Percentiles rank a stretch among this genome's conserved stretches.
Conservation (phyloP, 169 alveolate genomes). For the Plasmodium knowlesi region DNA sequence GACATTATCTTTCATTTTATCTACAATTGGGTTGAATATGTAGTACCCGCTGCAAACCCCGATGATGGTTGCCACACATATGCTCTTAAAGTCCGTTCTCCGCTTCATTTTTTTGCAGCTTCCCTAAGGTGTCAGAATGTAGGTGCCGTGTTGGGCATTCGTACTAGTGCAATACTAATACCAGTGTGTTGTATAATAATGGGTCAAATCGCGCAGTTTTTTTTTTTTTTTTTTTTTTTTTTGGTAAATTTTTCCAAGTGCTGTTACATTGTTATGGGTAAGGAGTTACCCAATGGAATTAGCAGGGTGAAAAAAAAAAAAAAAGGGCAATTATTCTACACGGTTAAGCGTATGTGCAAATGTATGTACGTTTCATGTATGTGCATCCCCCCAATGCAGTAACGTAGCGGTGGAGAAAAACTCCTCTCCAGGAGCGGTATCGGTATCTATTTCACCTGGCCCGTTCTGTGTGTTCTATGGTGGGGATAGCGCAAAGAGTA, state of each 20-base stretch:
- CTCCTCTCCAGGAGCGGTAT: neutral
- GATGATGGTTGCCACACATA: constrained; percentile 54
- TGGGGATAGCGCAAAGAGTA: neutral
- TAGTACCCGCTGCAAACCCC: constrained; percentile 69
- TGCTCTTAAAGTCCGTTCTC: constrained; percentile 49
- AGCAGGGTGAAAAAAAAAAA: neutral
- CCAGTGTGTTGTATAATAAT: neutral
- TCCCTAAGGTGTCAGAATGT: neutral
- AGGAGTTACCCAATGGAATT: neutral
- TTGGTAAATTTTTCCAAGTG: neutral
- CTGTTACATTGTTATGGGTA: neutral
- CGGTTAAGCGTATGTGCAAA: neutral
- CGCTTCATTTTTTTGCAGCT: constrained; percentile 45
- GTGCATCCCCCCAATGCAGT: neutral
- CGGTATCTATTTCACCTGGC: neutral
- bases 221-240: neutral
- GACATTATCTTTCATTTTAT: constrained; percentile 63
- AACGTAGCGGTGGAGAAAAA: neutral
- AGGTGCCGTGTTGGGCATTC: neutral
- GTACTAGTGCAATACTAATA: neutral
- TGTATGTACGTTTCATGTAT: neutral
- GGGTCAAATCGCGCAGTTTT: neutral
- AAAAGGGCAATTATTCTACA: neutral
- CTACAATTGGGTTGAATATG: constrained; percentile 52
- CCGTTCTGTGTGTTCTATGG: neutral